Evolutionary conservation across 1,284 basidiomycete genomes (phyloP).

Genomic region (Puccinia polysora): DNA sequence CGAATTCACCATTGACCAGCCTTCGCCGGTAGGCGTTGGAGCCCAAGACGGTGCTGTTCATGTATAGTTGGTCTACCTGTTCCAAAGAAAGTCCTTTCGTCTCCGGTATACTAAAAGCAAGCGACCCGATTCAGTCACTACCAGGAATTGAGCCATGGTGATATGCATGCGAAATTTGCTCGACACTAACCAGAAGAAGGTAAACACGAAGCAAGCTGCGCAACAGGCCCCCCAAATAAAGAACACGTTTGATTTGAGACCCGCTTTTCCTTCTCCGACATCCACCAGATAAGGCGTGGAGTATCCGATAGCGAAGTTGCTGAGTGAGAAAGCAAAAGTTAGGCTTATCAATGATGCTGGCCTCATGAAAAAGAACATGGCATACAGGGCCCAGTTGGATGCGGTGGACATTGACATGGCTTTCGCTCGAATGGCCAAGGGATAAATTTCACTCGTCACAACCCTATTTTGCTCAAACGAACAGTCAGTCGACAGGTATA

Average conservation of each 20-base stretch:
- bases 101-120: conserved; percentile 33
- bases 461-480: conserved; percentile 67
- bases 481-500: neutral
- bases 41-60: conserved; percentile 52
- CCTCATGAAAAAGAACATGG: conserved; percentile 49
- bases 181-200: conserved; percentile 43
- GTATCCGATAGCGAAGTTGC: conserved; percentile 61
- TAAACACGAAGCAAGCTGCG: conserved; percentile 47
- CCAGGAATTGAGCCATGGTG: neutral
- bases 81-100: conserved; percentile 58
- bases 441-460: conserved; percentile 64
- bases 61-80: conserved; percentile 65
- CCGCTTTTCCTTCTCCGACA: conserved; percentile 58
- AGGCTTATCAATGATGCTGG: neutral
- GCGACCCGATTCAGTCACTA: conserved; percentile 3
- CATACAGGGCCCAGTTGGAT: conserved; percentile 61
- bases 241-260: conserved; percentile 75
- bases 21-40: conserved; percentile 42
- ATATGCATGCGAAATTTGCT: neutral
- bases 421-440: conserved; percentile 66
- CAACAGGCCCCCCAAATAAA: conserved; percentile 69
- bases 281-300: conserved; percentile 73
- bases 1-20: conserved; percentile 45
- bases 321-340: neutral
- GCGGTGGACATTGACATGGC: conserved; percentile 69